Base-by-base conservation (phyloP, 495 filamentous ascomycete species). In the Daldinia decipiens region DNA sequence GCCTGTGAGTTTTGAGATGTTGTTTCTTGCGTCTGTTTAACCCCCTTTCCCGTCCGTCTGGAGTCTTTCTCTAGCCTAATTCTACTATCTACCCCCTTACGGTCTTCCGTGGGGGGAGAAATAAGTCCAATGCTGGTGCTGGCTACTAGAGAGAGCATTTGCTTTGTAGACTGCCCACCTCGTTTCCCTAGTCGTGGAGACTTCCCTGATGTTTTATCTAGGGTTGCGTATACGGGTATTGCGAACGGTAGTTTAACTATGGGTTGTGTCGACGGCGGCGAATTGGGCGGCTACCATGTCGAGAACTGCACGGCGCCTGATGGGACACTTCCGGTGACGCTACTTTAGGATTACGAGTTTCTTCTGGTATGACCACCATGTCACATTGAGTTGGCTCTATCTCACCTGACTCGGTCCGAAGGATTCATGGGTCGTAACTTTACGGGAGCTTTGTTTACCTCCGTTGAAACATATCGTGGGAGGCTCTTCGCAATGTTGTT, bases 181-280 rank as follows among this genome's bases (percentile, higher is more conserved):
- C 27, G 3, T 29, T 26, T 26, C 34, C 34, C 34, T 1, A 1
- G 34, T 36, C 34, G 34, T 4, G 34, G 13, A 13, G 60, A 12
- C n/a, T 15, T 47, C 3, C 4, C 54, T 55, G 32, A 65, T 34
- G n/a, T 4, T 40, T 0, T 0, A 7, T 31, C 43, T 43, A 72
- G 73, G 59, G 58, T 75, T 51, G 73, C 69, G 26, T 75, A 66
- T 52, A 75, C 73, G 54, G 70, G 73, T 26, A 40, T 75, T 38
- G 66, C 73, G 32, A 70, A 62, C 27, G 63, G 52, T 12, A 60
- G 60, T 15, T 31, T 72, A n/a, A 27, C 59, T 21, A 55, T 72
- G 58, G 26, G 24, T 7, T 73, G 65, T 40, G 32, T 24, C 43
- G 70, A 75, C 27, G 71, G 65, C 24, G 70, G 70, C 12, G 70